Evolutionary conservation across 331 rosid species (phyloP).

Genomic region (Stylosanthes scabra): DNA sequence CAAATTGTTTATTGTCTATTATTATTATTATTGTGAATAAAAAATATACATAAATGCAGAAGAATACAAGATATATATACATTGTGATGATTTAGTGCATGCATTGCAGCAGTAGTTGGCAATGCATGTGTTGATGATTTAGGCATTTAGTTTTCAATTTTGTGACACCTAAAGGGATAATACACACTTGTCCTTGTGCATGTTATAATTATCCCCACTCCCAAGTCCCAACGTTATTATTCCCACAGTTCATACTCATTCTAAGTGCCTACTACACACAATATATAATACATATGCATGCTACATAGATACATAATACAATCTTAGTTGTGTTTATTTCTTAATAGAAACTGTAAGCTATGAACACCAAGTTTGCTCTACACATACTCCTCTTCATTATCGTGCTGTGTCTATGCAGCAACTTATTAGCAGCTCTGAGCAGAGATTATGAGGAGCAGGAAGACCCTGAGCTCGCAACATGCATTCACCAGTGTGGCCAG

Average conservation of each 20-base stretch:
- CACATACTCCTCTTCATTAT: constrained; percentile 22
- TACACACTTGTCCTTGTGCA: constrained; percentile 67
- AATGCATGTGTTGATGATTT: neutral
- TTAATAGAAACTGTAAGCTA: constrained; percentile 26
- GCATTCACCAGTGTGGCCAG: constrained; percentile 60
- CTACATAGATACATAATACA: no score
- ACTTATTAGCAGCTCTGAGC: constrained; percentile 4
- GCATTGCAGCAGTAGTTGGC: neutral
- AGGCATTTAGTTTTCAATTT: constrained; percentile 1
- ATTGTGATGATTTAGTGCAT: no score
- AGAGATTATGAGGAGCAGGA: constrained; percentile 31
- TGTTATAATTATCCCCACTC: constrained; percentile 16
- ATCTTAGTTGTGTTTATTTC: neutral
- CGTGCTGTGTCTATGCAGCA: constrained; percentile 8
- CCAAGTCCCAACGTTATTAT: no score
- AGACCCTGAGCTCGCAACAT: constrained; percentile 56
- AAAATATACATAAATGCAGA: no score
- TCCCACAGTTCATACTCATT: neutral
- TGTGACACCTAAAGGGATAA: constrained; percentile 51
- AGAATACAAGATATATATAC: no score
- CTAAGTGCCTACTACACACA: neutral
- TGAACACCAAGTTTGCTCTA: constrained; percentile 30
- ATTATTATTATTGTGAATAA: no score
- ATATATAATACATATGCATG: neutral
- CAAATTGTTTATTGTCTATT: no score